Evolutionary conservation across 2,329 filamentous ascomycete species (phyloP), one percentile per base, ranked within the genome.

Genomic region (Blastomyces gilchristii): DNA sequence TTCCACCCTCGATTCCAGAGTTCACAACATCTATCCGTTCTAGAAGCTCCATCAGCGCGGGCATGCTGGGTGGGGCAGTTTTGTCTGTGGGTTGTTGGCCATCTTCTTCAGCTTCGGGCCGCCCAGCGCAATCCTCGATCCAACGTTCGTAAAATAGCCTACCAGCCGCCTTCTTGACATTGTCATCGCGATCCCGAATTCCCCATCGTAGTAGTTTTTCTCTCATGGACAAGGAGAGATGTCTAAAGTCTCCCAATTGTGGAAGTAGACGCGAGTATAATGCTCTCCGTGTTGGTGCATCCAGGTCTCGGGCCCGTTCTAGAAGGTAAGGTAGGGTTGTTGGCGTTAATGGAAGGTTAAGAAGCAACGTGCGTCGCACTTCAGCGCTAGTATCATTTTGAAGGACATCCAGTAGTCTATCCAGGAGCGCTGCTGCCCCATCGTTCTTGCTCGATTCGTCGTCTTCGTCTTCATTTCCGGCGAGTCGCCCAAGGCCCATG

Each of bases 171-270:
- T 96, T 96, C 61, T 92, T 86, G 14, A 99, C 94, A 68, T 89
- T 91, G 68, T 97, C 93, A 68, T 99, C 94, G 74, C 94, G 85
- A 73, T 99, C 94, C 49, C 92, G 86, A 50, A 99, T 80, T 60
- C 94, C 94, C 94, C 94, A 99, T 49, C 94, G 85, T 37, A 99
- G 82, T 41, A 99, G 82, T 75, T 97, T 97, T 76, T 99, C 94
- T 71, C 94, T 83, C 87, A 97, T 96, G 1, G 89, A 91, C 31
- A 99, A 81, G 12, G 91, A 96, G 61, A 99, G 79, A 76, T 97
- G 91, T 62, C 94, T 85, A 76, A 99, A 99, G 76, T 99, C 94
- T 14, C 92, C 94, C 0, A 99, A 80, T 0, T 89, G 89, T 1
- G 94, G 94, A 5, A 99, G 80, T 7, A 99, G 81, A 45, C 89